Evolutionary conservation across 2,329 filamentous ascomycete species (phyloP), one percentile per base, ranked within the genome.

Genomic region (Aspergillus sp.): DNA sequence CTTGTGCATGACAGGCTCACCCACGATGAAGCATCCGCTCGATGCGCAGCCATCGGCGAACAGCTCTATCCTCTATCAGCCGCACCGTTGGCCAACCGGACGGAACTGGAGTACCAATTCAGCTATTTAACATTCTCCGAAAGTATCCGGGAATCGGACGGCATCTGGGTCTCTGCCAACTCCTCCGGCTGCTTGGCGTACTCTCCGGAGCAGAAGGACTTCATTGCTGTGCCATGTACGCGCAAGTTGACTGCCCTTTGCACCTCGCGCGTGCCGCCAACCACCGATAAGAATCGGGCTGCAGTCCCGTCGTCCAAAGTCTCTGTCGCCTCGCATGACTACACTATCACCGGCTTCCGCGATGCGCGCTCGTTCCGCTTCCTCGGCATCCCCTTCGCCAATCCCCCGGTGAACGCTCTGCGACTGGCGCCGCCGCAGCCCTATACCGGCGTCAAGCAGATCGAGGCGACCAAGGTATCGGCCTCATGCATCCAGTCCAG

Each of bases 371-470:
- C 68, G 18, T 71, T 70, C 57, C 67, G 66, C 2, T 83, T 82
- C 64, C 68, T 78, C 0, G 80, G 80, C 0, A 73, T 83, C 2
- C 81, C 81, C 0, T 83, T 82, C 54, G 81, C 78, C 1, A 65
- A 78, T 3, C 76, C 80, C 3, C 80, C 81, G 2, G 75, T 72
- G 1, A 76, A 77, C 0, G 71, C 81, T 12, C 67, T 74, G 31
- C 75, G 81, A 2, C 81, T 83, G 54, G 72, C 74, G 1, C 75
- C 72, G 3, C 72, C 78, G 1, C 69, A 67, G 32, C 59, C 66
- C 6, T 70, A 71, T 47, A 65, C 66, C 3, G 68, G 67, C 5
- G 58, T 59, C 12, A 69, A 65, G 32, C 63, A 53, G 4, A 69
- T 76, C 51, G 69, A 78, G 57, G 75, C 73, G 1, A 68, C 69